These are phyloP conservation scores for Gilbertella persicaria DNA, from an alignment of 371 early-diverging fungal species.

Conservation along the genomic window DNA sequence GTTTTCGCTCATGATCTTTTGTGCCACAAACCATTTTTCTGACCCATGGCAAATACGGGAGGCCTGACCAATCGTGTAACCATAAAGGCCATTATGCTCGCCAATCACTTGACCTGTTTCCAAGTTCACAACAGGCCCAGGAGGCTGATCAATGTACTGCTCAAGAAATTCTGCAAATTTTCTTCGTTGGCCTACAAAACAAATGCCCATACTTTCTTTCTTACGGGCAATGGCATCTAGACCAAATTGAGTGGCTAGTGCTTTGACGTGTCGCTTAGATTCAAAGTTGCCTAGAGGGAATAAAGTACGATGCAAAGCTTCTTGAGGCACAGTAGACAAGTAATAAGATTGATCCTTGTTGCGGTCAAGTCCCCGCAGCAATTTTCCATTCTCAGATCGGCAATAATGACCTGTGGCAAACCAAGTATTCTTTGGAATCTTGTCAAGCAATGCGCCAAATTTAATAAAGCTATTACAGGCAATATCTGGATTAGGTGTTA, in stretches of 20 bases:
- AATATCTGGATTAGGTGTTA: constrained; percentile 95
- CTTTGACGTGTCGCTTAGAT: constrained; percentile 73
- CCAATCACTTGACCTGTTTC: constrained; percentile 61
- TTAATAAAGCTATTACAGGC: constrained; percentile 90
- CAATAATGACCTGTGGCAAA: constrained; percentile 94
- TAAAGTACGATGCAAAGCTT: constrained; percentile 56
- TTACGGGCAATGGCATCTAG: constrained; percentile 66
- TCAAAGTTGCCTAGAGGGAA: constrained; percentile 84
- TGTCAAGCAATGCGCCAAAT: constrained; percentile 80
- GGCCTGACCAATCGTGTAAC: constrained; percentile 77
- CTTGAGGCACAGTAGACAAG: constrained; percentile 67
- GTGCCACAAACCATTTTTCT: constrained; percentile 60
- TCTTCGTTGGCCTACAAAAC: constrained; percentile 88
- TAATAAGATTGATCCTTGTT: constrained; percentile 95
- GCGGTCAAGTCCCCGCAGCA: constrained; percentile 62
- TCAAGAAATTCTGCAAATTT: constrained; percentile 80
- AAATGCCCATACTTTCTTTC: constrained; percentile 95
- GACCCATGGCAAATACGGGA: constrained; percentile 60
- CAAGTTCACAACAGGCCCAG: constrained; percentile 65
- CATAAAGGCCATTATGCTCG: constrained; percentile 69
- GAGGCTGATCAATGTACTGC: constrained; percentile 59
- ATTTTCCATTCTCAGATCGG: constrained; percentile 29
- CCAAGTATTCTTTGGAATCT: constrained; percentile 51
- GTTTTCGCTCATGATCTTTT: constrained; percentile 35
- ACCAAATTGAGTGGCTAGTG: constrained; percentile 60